A percentile compares a stretch with the other conserved stretches of the same genome.
These are phyloP conservation scores for Sugiyamaella xylanicola DNA, from an alignment of 1,139 yeast species.

Conservation along the genomic window DNA sequence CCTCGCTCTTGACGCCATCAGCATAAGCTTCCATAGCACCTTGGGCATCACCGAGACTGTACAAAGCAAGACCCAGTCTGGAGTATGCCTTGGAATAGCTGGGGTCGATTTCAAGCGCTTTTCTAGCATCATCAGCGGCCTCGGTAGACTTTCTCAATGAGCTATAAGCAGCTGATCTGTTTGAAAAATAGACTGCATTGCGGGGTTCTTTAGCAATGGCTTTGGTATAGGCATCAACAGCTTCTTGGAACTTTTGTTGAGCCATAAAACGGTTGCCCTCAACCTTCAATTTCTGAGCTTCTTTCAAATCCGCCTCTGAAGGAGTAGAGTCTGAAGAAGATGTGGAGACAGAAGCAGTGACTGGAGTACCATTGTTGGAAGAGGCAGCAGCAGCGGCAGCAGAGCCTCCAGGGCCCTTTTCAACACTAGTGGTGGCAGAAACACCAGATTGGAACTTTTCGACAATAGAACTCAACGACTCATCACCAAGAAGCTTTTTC, in stretches of 20 bases:
- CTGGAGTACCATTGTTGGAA: constrained; percentile 32
- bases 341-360: neutral
- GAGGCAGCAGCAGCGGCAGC: constrained; percentile 28
- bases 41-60: constrained; percentile 85
- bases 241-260: constrained; percentile 65
- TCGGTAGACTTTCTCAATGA: constrained; percentile 70
- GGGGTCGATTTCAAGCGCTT: constrained; percentile 78
- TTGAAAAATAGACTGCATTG: constrained; percentile 84
- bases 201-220: constrained; percentile 74
- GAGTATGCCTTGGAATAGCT: constrained; percentile 90
- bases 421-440: constrained; percentile 2
- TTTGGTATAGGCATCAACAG: constrained; percentile 73
- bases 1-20: constrained; percentile 84
- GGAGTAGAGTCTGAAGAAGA: neutral
- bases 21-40: constrained; percentile 90
- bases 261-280: constrained; percentile 95
- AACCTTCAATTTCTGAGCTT: constrained; percentile 80
- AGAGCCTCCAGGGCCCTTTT: constrained; percentile 31
- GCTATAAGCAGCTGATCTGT: constrained; percentile 96
- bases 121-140: constrained; percentile 82
- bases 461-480: constrained; percentile 39
- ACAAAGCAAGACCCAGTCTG: constrained; percentile 89
- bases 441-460: constrained; percentile 29
- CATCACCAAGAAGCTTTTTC: constrained; percentile 52
- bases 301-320: constrained; percentile 40